phyloP scores from a whole-genome alignment of 176 grass and related monocot genomes.

The Triticum urartu region DNA sequence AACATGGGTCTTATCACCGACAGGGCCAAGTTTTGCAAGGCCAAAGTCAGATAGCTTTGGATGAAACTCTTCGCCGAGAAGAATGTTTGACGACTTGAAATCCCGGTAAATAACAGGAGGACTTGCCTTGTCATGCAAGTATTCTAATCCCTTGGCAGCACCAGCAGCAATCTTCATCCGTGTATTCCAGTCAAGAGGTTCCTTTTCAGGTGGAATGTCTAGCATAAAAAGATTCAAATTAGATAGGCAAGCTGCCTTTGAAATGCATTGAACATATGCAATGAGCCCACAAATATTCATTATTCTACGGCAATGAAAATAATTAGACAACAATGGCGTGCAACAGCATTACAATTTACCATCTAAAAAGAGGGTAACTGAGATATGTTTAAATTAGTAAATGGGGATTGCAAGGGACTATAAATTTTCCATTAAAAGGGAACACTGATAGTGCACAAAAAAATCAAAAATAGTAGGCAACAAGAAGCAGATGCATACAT shows the following conservation, averaged over 20 bases:
- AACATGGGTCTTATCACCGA: constrained; percentile 93
- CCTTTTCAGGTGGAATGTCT: constrained; percentile 85
- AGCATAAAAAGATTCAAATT: constrained; percentile 27
- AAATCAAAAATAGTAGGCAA: neutral
- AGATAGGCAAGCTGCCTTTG: neutral
- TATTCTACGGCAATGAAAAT: neutral
- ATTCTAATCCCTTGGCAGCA: constrained; percentile 85
- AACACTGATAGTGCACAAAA: constrained; percentile 12
- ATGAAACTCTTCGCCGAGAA: constrained; percentile 70
- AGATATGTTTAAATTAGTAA: neutral
- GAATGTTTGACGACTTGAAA: constrained; percentile 96
- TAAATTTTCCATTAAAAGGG: neutral
- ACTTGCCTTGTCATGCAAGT: constrained; percentile 86
- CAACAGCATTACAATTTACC: constrained; percentile 7
- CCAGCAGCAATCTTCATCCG: constrained; percentile 94
- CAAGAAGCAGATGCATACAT: neutral
- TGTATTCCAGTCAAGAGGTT: constrained; percentile 86
- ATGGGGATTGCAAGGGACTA: constrained; percentile 1
- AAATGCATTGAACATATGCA: neutral
- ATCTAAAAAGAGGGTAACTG: constrained; percentile 14
- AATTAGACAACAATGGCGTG: neutral
- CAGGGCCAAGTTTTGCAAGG: constrained; percentile 87
- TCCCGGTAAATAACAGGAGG: constrained; percentile 89
- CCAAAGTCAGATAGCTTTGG: constrained; percentile 91
- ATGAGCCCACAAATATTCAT: neutral